These are phyloP conservation scores for Pythium insidiosum DNA, from an alignment of 352 stramenopile genomes.

Conservation along the genomic window DNA sequence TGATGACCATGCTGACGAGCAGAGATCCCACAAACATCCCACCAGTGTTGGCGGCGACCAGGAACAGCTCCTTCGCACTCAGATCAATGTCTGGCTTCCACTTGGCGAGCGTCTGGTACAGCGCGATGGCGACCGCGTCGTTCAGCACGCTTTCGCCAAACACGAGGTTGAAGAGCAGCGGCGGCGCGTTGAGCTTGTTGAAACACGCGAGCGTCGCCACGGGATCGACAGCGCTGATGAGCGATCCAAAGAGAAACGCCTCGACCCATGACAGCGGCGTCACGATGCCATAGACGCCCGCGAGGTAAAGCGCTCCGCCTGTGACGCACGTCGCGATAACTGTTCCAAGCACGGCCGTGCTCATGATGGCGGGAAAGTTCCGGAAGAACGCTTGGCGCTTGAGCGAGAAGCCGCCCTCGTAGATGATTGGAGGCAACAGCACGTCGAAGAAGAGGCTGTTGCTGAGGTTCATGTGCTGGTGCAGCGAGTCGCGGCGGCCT, in stretches of 20 bases:
- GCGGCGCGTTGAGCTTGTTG: conserved; percentile 81
- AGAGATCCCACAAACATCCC: conserved; percentile 79
- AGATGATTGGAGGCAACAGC: conserved; percentile 81
- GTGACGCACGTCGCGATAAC: conserved; percentile 75
- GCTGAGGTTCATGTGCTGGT: conserved; percentile 77
- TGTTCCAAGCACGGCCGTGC: conserved; percentile 69
- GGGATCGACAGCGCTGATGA: conserved; percentile 92
- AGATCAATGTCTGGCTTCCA: conserved; percentile 76
- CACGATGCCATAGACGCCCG: conserved; percentile 43
- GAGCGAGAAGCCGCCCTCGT: conserved; percentile 81
- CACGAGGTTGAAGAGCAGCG: conserved; percentile 92
- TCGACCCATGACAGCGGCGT: conserved; percentile 87
- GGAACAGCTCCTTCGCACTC: conserved; percentile 46
- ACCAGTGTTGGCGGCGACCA: conserved; percentile 53
- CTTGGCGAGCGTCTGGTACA: conserved; percentile 91
- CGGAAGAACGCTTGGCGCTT: conserved; percentile 81
- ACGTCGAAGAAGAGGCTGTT: conserved; percentile 87
- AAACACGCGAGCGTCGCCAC: conserved; percentile 91
- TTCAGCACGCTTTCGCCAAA: conserved; percentile 95
- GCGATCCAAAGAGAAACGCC: conserved; percentile 86
- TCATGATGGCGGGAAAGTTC: conserved; percentile 84
- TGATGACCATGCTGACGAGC: conserved; percentile 60
- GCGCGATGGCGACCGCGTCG: conserved; percentile 90
- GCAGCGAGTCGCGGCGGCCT: conserved; percentile 52
- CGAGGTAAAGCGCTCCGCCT: conserved; percentile 58